Conservation (phyloP, 331 rosid genomes). For the Acacia pycnantha region DNA sequence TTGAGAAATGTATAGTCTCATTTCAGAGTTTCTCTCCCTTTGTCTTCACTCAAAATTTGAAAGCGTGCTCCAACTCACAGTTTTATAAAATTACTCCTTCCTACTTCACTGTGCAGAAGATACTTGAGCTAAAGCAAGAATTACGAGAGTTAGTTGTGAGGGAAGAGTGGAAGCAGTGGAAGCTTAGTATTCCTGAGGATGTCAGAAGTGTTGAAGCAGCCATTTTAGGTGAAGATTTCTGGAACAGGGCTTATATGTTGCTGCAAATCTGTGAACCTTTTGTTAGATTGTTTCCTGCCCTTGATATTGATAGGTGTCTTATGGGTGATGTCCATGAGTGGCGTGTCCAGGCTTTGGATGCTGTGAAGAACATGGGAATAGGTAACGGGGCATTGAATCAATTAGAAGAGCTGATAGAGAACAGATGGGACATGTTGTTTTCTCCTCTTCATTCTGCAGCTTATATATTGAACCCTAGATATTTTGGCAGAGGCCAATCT, state of each 20-base stretch:
- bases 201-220: conserved; percentile 41
- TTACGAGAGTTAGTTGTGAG: conserved; percentile 35
- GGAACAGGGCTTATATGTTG: conserved; percentile 38
- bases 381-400: conserved; percentile 33
- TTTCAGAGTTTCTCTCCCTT: conserved; percentile 37
- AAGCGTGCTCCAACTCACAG: conserved; percentile 26
- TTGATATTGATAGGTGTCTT: conserved; percentile 43
- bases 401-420: conserved; percentile 53
- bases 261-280: conserved; percentile 49
- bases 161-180: conserved; percentile 64
- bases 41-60: conserved; percentile 35
- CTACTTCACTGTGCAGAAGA: conserved; percentile 39
- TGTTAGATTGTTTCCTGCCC: conserved; percentile 35
- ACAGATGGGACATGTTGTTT: conserved; percentile 54
- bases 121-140: conserved; percentile 43
- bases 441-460: conserved; percentile 65
- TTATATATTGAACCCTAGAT: conserved; percentile 51
- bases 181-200: conserved; percentile 34
- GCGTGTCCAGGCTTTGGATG: conserved; percentile 52
- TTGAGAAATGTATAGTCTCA: conserved; percentile 40
- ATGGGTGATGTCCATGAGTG: conserved; percentile 58
- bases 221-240: conserved; percentile 52
- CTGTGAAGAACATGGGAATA: conserved; percentile 37
- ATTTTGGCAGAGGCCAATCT: conserved; percentile 55
- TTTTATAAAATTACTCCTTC: conserved; percentile 45